phyloP scores from a whole-genome alignment of 2,329 filamentous ascomycete genomes.

The Ceratocystis eucalypticola region DNA sequence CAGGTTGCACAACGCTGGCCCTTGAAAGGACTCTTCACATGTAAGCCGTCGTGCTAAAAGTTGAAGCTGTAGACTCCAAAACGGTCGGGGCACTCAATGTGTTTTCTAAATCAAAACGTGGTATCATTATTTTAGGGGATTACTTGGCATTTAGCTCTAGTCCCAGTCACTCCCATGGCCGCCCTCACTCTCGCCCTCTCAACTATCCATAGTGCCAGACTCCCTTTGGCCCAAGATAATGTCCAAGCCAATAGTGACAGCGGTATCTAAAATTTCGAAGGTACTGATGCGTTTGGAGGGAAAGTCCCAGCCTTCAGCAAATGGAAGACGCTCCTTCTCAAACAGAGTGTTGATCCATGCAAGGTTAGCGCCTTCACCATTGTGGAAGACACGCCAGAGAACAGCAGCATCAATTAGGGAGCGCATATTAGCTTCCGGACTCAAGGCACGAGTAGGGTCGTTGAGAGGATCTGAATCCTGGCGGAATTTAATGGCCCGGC shows the following conservation, averaged over 20 bases:
- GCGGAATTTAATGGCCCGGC: slow-evolving; percentile 23
- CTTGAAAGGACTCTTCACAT: too few relatives aligned
- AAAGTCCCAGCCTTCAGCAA: slow-evolving; percentile 15
- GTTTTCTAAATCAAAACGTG: too few relatives aligned
- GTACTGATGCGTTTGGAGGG: background rate
- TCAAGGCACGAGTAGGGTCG: slow-evolving; percentile 24
- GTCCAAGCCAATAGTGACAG: slow-evolving; percentile 9
- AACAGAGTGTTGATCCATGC: slow-evolving; percentile 21
- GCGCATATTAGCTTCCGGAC: slow-evolving; percentile 14
- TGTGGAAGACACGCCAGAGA: slow-evolving; percentile 22
- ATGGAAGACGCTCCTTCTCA: slow-evolving; percentile 18
- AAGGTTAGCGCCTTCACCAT: slow-evolving; percentile 20
- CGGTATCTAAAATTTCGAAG: slow-evolving; percentile 3
- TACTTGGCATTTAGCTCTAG: too few relatives aligned
- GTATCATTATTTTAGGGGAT: too few relatives aligned
- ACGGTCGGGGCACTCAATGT: too few relatives aligned
- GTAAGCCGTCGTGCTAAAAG: too few relatives aligned
- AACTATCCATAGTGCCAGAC: too few relatives aligned
- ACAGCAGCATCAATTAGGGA: slow-evolving; percentile 22
- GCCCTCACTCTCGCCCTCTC: too few relatives aligned
- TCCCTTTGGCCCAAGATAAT: background rate
- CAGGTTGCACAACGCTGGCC: too few relatives aligned
- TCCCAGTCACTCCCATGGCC: too few relatives aligned
- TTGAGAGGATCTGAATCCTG: slow-evolving; percentile 22
- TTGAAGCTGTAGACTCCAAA: too few relatives aligned